These are phyloP conservation scores for Ceratobasidium sp. DNA, from an alignment of 1,284 basidiomycete species.

Conservation along the genomic window DNA sequence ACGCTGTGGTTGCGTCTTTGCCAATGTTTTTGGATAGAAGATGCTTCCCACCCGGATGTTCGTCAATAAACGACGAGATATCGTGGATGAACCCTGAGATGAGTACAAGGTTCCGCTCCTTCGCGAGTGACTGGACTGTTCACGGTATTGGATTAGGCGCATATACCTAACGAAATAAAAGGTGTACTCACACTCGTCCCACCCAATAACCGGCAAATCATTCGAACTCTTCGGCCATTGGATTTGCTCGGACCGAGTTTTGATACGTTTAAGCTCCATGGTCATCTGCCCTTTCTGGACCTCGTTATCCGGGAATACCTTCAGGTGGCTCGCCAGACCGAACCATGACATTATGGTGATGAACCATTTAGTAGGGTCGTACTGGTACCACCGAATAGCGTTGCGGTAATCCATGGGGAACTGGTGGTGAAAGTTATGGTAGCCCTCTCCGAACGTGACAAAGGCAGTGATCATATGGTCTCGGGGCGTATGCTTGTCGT, in stretches of 20 bases:
- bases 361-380: constrained; percentile 92
- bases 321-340: constrained; percentile 87
- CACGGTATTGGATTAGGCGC: no score
- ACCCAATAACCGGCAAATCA: constrained; percentile 85
- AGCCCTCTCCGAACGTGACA: constrained; percentile 90
- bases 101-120: constrained; percentile 81
- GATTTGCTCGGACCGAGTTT: constrained; percentile 76
- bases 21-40: constrained; percentile 75
- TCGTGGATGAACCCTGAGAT: constrained; percentile 93
- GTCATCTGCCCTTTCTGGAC: constrained; percentile 91
- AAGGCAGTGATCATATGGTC: constrained; percentile 90
- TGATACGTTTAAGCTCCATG: constrained; percentile 89
- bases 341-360: constrained; percentile 75
- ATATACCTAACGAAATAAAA: no score
- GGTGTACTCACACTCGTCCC: constrained; percentile 72
- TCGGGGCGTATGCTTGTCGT: constrained; percentile 94
- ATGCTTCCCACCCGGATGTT: constrained; percentile 85
- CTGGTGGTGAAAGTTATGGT: constrained; percentile 97
- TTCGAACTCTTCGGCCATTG: constrained; percentile 81
- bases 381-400: constrained; percentile 92
- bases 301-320: constrained; percentile 94
- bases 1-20: constrained; percentile 89
- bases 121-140: constrained; percentile 75
- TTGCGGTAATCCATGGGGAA: constrained; percentile 96
- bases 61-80: constrained; percentile 84